These are phyloP conservation scores for Tylopilus vinaceipallidus DNA, from an alignment of 768 basidiomycete genomes.

Conservation along the genomic window DNA sequence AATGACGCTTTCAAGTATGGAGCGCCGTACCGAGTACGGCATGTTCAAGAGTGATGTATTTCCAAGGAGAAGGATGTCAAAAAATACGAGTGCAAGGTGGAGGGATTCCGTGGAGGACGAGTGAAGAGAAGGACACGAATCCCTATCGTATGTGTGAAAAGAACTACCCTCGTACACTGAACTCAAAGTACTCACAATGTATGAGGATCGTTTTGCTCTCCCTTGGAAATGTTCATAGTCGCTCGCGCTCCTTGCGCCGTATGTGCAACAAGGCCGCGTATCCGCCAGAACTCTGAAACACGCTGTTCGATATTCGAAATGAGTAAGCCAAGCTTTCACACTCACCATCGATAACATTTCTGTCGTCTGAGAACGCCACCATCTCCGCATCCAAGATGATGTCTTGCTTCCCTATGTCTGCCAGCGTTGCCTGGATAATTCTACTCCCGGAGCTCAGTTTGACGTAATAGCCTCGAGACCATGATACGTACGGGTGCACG, in stretches of 20 bases:
- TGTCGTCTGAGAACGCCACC: conserved; percentile 71
- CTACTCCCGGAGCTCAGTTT: conserved; percentile 30
- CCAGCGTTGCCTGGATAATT: conserved; percentile 61
- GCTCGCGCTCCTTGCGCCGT: conserved; percentile 57
- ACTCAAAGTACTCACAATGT: conserved; percentile 15
- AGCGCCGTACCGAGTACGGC: conserved; percentile 60
- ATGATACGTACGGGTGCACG: conserved; percentile 46
- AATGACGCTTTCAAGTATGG: conserved; percentile 58
- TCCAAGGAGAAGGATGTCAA: conserved; percentile 77
- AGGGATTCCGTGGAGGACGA: conserved; percentile 41
- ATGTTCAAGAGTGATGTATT: conserved; percentile 50
- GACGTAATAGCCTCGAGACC: neutral
- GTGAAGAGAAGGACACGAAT: conserved; percentile 41
- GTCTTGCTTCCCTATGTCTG: conserved; percentile 38
- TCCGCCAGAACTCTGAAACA: conserved; percentile 72
- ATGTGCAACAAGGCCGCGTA: conserved; percentile 54
- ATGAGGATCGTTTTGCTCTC: conserved; percentile 20
- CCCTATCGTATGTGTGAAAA: conserved; percentile 21
- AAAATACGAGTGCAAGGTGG: conserved; percentile 82
- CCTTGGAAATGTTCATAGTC: conserved; percentile 19
- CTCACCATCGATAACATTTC: conserved; percentile 65
- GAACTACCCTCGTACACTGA: neutral
- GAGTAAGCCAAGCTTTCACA: conserved; percentile 8
- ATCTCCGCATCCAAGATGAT: conserved; percentile 83
- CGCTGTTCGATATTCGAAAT: conserved; percentile 2